Base-by-base conservation (phyloP, 805 yeast species). In the Wickerhamiella occidentalis region DNA sequence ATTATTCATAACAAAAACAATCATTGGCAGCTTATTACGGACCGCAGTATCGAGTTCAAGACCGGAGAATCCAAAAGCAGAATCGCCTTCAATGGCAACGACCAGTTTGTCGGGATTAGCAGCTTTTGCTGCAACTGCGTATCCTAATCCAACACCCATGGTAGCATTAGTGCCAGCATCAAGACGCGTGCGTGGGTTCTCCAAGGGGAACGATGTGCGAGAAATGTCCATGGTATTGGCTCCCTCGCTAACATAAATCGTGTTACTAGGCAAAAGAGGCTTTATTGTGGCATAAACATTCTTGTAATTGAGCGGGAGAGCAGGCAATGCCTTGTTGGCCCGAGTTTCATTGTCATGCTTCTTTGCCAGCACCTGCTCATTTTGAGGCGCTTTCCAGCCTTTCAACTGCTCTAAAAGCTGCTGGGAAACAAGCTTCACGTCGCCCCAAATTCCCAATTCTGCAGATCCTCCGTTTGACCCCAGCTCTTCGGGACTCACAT, bases 91-190 rank as follows among this genome's bases (percentile, higher is more conserved):
- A 26, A 81, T 76, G 6, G 80, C 76, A 3, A 82, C 62, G 0
- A 79, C 77, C 5, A 66, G 61, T 40, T 68, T 64, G 0, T 64
- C 57, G 1, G 77, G 77, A 11, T 64, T 51, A 0, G 75, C 68
- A 1, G 63, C 63, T 54, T 76, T 78, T 2, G 84, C 74, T 0
- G 84, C 78, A 53, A 81, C 74, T 1, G 82, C 80, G 57, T 81
- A 81, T 0, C 85, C 85, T 15, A 80, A 50, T 0, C 86, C 88
- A 28, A 80, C 68, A 2, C 88, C 88, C 87, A 81, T 82, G 0
- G 86, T 81, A 0, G 85, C 85, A 63, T 78, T 79, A 0, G 86
- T 80, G 3, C 86, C 87, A 1, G 85, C 84, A 57, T 81, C 88
- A 19, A 81, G 62, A 35, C 85, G 63, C 18, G 68, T 73, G 51